Evolutionary conservation across 2,329 filamentous ascomycete genomes (phyloP).

Genomic region (Sclerotinia minor): DNA sequence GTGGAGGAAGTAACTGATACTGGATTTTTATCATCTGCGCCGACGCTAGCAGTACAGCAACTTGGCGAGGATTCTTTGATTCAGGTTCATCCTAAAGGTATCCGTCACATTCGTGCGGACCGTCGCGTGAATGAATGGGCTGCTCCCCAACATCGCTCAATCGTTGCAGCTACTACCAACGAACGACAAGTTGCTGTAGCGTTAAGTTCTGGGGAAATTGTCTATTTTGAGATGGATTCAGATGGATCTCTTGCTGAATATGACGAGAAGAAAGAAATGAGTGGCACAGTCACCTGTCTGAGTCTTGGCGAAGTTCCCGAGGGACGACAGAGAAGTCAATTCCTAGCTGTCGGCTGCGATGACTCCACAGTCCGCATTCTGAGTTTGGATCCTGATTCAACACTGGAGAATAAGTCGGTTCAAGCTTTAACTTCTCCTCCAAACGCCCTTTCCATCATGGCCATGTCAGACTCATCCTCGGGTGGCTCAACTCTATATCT

Average conservation of each 20-base stretch:
- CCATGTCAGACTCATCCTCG: constrained; percentile 91
- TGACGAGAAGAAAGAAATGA: constrained; percentile 93
- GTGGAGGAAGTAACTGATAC: constrained; percentile 95
- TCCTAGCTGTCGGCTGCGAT: constrained; percentile 93
- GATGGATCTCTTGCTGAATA: constrained; percentile 92
- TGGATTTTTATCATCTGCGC: constrained; percentile 83
- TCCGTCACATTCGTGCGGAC: constrained; percentile 80
- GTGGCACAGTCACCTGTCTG: constrained; percentile 90
- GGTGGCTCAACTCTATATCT: constrained; percentile 88
- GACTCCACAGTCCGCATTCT: constrained; percentile 94
- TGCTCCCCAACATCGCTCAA: constrained; percentile 88
- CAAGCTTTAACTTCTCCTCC: constrained; percentile 90
- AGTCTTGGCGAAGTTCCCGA: constrained; percentile 91
- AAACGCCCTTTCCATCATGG: constrained; percentile 84
- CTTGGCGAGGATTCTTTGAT: constrained; percentile 90
- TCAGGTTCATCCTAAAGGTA: constrained; percentile 95
- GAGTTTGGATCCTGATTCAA: constrained; percentile 85
- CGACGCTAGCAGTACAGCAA: constrained; percentile 89
- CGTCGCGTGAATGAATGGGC: constrained; percentile 88
- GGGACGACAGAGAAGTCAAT: constrained; percentile 84
- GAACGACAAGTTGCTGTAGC: constrained; percentile 90
- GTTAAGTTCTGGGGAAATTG: constrained; percentile 91
- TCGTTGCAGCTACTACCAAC: constrained; percentile 92
- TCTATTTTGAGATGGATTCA: constrained; percentile 96
- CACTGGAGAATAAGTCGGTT: constrained; percentile 89